Base-by-base conservation (phyloP, 208 protist genomes). In the Leishmania arabica region DNA sequence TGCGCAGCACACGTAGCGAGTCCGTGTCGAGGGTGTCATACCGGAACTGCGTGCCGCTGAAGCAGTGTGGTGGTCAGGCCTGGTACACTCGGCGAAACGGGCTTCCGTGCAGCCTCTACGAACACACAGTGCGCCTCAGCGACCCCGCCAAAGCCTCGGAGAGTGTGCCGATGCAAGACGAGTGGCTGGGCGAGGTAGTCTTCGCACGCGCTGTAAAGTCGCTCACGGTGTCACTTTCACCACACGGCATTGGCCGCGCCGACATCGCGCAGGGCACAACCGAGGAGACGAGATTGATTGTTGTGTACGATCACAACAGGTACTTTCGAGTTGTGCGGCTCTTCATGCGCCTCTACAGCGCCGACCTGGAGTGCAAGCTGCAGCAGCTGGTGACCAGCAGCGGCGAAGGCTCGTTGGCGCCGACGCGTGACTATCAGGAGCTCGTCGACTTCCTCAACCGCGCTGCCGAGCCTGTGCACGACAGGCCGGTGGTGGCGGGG, bases 61-160 rank as follows among this genome's bases (percentile, higher is more conserved):
- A 97, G 80, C 95, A 98, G 83, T 90, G 87, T 56, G 88, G 84
- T 31, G 86, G 88, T 5, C 72, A 75, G 34, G 84, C 92, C 37
- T 98, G 95, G 93, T 93, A 87, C 86, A 87, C 79, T 1, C 62
- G 86, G 37, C 58, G 64, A 19, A 93, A 95, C 81, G 94, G 95
- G 53, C 75, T 98, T 37, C 95, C 95, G 21, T 95, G 93, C 84
- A 95, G 88, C 70, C 74, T 91, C 40, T 86, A 92, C 42, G 95
- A 98, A 81, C 91, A 96, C 84, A 95, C 92, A 1, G 76, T 94
- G 40, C 93, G 95, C 24, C 80, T 94, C 60, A 91, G 82, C 56
- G 65, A 88, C 53, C 21, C 80, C 8, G n/a, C 72, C 1, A 78
- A 71, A 54, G 83, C 73, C 45, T 49, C 74, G 40, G 74, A 65